Conservation (phyloP, 2,329 filamentous ascomycete species). For the Myriosclerotinia scirpicola region DNA sequence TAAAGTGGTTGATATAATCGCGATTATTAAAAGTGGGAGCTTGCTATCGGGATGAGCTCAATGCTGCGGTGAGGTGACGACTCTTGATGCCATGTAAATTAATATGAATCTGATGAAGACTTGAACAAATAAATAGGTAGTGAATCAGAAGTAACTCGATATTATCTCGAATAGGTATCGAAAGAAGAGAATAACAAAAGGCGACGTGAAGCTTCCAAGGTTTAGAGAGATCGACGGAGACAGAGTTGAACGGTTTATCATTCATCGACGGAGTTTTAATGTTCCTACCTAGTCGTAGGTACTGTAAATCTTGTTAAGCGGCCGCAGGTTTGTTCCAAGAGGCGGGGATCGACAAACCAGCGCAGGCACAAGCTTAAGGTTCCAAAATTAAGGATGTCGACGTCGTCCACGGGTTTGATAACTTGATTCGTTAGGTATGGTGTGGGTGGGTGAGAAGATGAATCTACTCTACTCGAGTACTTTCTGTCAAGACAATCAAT, state of each 20-base stretch:
- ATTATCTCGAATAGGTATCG: too few relatives aligned
- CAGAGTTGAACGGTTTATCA: slow-evolving; percentile 6
- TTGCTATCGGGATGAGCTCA: slow-evolving; percentile 22
- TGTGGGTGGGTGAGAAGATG: too few relatives aligned
- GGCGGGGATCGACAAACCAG: slow-evolving; percentile 13
- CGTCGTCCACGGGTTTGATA: too few relatives aligned
- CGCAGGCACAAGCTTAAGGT: not conserved
- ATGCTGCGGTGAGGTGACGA: slow-evolving; percentile 19
- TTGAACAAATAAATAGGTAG: not conserved
- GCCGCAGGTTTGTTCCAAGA: not conserved
- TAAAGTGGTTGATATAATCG: slow-evolving; percentile 12
- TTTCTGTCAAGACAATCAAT: too few relatives aligned
- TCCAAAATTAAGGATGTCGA: too few relatives aligned
- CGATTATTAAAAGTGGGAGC: slow-evolving; percentile 26
- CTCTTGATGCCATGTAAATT: slow-evolving; percentile 20
- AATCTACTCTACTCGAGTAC: too few relatives aligned
- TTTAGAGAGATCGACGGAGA: not conserved
- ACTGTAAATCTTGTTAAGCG: not conserved
- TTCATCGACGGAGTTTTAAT: not conserved
- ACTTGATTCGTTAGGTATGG: too few relatives aligned
- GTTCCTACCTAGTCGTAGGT: not conserved
- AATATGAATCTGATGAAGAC: not conserved
- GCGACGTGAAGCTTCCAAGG: slow-evolving; percentile 1
- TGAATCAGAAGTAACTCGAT: not conserved
- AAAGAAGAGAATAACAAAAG: slow-evolving; percentile 1